These are phyloP conservation scores for Salvia miltiorrhiza DNA, from an alignment of 257 asterid genomes.

Conservation along the genomic window DNA sequence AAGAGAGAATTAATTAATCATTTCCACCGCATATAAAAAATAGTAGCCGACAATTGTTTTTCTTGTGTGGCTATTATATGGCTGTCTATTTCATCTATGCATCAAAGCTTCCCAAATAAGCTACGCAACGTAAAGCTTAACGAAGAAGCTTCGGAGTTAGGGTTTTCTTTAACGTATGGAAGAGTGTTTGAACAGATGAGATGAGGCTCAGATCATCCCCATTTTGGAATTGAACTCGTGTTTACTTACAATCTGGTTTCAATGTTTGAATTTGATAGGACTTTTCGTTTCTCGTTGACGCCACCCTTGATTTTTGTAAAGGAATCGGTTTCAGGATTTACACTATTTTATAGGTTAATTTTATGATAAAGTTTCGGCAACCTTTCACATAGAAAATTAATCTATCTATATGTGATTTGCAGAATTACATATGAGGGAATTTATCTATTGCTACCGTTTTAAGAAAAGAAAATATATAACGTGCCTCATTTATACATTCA, in stretches of 20 bases:
- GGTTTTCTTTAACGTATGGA: constrained; percentile 47
- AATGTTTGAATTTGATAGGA: background rate
- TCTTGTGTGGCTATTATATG: constrained; percentile 19
- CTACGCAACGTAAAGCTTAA: constrained; percentile 48
- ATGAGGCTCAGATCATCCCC: too few relatives aligned
- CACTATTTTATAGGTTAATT: too few relatives aligned
- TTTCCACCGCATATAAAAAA: constrained; percentile 3
- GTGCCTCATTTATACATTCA: too few relatives aligned
- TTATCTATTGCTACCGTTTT: too few relatives aligned
- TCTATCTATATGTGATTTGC: too few relatives aligned
- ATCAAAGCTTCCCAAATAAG: constrained; percentile 43
- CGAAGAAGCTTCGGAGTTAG: constrained; percentile 40
- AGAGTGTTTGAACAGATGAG: constrained; percentile 30
- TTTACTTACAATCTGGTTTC: background rate
- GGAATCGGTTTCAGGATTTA: too few relatives aligned
- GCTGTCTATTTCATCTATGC: constrained; percentile 34
- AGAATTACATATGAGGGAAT: too few relatives aligned
- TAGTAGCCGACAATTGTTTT: constrained; percentile 40
- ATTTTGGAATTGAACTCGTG: constrained; percentile 17
- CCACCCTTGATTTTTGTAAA: too few relatives aligned
- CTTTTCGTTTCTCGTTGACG: background rate
- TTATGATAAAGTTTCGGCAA: too few relatives aligned
- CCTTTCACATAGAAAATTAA: too few relatives aligned
- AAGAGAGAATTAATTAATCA: background rate
- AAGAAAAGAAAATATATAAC: too few relatives aligned